Evolutionary conservation across 169 alveolate species (phyloP), one percentile per base, ranked within the genome.

Genomic region (Cryptosporidium viatorum): DNA sequence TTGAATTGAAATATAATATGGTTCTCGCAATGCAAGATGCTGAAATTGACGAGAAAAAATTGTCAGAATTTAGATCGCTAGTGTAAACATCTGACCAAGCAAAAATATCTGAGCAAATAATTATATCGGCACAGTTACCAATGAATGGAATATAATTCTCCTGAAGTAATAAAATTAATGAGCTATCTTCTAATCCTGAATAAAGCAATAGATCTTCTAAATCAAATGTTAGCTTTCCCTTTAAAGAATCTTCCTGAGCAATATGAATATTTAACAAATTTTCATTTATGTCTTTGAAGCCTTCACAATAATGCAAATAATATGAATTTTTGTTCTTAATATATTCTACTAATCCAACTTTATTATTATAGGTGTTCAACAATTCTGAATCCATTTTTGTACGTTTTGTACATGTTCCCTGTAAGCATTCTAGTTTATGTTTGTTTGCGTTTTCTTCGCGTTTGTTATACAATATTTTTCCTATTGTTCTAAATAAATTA

Each of bases 131-230:
- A 16, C 75, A 10, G 45, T 60, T 62, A 29, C 89, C 89, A 80
- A 80, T 65, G 48, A 80, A 80, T 23, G 73, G 89, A 14, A 80
- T 80, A 14, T 62, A 80, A 29, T 80, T 80, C 26, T 80, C 89
- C 29, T 80, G 89, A 62, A 80, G 89, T 23, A 80, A 50, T 48
- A 80, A 62, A 26, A 31, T 48, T 21, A 80, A 31, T 41, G 89
- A 45, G 16, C 37, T 52, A 29, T 80, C 89, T 21, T 80, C 89
- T 26, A 39, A 35, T 8, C 75, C 89, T 31, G 89, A 62, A 21
- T 59, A 58, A 21, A 26, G 35, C 58, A 80, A 29, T 8, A 80
- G 23, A 29, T 41, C 62, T 43, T 80, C 89, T 9, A 65, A 2
- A 29, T 80, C 89, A 59, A 80, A 80, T 37, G 89, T 33, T 26